A percentile compares a stretch with the other conserved stretches of the same genome.
Conservation (phyloP, 768 basidiomycete species). For the Xerocomellus intermedius region DNA sequence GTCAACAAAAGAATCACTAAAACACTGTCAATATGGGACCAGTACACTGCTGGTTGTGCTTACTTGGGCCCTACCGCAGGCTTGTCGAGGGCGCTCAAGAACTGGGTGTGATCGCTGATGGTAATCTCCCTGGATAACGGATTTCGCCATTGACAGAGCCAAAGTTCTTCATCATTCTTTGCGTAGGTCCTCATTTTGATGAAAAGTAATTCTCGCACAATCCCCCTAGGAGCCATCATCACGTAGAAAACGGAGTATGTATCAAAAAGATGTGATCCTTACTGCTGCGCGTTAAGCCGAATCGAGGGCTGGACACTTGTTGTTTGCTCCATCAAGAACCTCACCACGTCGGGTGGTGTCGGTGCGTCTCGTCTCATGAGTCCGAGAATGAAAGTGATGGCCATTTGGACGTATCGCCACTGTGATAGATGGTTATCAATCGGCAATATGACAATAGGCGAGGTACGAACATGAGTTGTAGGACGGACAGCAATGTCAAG, state of each 20-base stretch:
- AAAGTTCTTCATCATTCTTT: conserved; percentile 59
- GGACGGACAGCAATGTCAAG: conserved; percentile 58
- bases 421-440: conserved; percentile 31
- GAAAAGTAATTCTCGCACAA: conserved; percentile 63
- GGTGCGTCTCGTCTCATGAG: conserved; percentile 64
- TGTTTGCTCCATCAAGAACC: conserved; percentile 63
- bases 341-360: conserved; percentile 51
- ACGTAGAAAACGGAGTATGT: not conserved
- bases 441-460: not conserved
- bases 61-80: conserved; percentile 39
- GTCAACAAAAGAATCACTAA: conserved; percentile 60
- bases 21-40: not conserved
- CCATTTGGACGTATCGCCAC: conserved; percentile 84
- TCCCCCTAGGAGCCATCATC: conserved; percentile 43
- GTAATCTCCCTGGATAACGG: conserved; percentile 50
- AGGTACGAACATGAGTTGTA: conserved; percentile 65
- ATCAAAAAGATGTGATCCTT: conserved; percentile 13
- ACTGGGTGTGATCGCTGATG: conserved; percentile 47
- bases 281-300: conserved; percentile 65
- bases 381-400: conserved; percentile 56
- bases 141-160: conserved; percentile 71
- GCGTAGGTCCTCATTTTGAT: conserved; percentile 79
- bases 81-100: conserved; percentile 46
- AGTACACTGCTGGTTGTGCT: conserved; percentile 8
- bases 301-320: conserved; percentile 73